A percentile compares a stretch with the other conserved stretches of the same genome.
Evolutionary conservation across 345 rosid genomes (phyloP).

Genomic region (Citrus sinensis): DVS_A1.0 CM039165.1:35322001-35322500

Average conservation of each 20-base stretch:
- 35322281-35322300: background rate
- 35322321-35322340: background rate
- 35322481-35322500: background rate
- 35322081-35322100: conserved; percentile 94
- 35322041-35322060: conserved; percentile 24
- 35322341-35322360: background rate
- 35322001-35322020: background rate
- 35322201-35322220: background rate
- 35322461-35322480: background rate
- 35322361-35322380: background rate
- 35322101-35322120: conserved; percentile 76
- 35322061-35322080: conserved; percentile 53
- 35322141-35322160: conserved; percentile 80
- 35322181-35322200: background rate
- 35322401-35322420: background rate
- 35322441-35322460: background rate
- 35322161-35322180: conserved; percentile 55
- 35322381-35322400: background rate
- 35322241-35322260: background rate
- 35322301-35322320: background rate
- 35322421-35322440: background rate
- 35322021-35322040: conserved; percentile 35
- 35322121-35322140: conserved; percentile 81
- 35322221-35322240: background rate
- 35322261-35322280: background rate